Evolutionary conservation across 116 monocot genomes (phyloP), one percentile per base, ranked within the genome.

Genomic region (Zostera marina): DNA sequence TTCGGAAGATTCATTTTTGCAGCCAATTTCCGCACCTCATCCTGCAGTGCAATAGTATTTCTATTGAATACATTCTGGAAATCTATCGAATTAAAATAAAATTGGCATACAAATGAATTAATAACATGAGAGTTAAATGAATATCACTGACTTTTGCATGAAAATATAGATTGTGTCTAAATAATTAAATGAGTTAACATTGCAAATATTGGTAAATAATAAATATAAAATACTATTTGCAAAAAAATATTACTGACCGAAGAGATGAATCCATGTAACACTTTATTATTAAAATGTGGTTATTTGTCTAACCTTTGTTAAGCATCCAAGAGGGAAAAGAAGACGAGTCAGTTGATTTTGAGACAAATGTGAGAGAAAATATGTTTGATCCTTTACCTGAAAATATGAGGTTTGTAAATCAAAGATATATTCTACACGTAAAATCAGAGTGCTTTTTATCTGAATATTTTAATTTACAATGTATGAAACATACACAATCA

Each of bases 361-460:
- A 13, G 90, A 98, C 51, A 98, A 45, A 78, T 98, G 96, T 15
- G 96, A 98, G 40, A 98, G 80, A 48, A 98, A 98, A 79, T 98
- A 89, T 1, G 96, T 98, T 73, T 98, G 96, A 80, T 98, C 96
- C 76, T 98, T 98, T 26, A 98, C 75, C 96, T 96, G 82, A 62
- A 85, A 76, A 68, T 24, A 11, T 49, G 16, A 41, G 45, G 14
- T 15, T 16, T 9, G 8, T 41, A 39, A 13, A 21, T 51, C 17
- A 51, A 39, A 39, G 3, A 56, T 7, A 56, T 24, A 14, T 41
- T 12, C 39, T n/a, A 56, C 12, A n/a, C 13, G 39, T 24, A 41
- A 51, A 51, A 19, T 13, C 8, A 20, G 16, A 54, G 32, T 5
- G 0, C 4, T 32, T 54, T 26, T 54, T 26, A 20, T 52, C 22